These are phyloP conservation scores for Oryza glaberrima DNA, from an alignment of 176 grass and related monocot species.

Conservation along the genomic window DNA sequence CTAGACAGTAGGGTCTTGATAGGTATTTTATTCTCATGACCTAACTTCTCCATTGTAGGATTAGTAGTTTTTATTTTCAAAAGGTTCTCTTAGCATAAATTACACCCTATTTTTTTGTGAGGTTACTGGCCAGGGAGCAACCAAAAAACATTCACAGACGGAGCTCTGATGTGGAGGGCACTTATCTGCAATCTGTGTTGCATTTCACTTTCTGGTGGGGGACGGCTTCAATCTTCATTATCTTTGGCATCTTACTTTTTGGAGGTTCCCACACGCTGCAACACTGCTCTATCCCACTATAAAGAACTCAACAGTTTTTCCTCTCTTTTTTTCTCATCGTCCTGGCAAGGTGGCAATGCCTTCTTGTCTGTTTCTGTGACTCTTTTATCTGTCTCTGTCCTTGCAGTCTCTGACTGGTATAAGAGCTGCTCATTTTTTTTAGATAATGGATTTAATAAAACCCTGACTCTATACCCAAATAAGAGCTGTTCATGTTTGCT, in stretches of 20 bases:
- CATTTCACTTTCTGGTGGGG: conserved; percentile 36
- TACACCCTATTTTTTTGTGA: conserved; percentile 37
- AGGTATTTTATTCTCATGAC: conserved; percentile 39
- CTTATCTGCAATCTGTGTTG: conserved; percentile 39
- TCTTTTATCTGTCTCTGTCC: neutral
- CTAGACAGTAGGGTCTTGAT: conserved; percentile 32
- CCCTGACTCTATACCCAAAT: neutral
- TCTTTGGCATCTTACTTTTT: conserved; percentile 42
- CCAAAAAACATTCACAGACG: conserved; percentile 20
- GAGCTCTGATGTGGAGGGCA: conserved; percentile 48
- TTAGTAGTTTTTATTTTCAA: conserved; percentile 32
- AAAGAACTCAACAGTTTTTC: neutral
- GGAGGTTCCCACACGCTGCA: conserved; percentile 3
- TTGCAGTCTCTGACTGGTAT: conserved; percentile 5
- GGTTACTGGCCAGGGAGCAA: neutral
- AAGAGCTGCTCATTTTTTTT: conserved; percentile 19
- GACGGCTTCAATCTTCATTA: conserved; percentile 26
- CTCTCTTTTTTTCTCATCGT: neutral
- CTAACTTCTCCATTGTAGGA: conserved; percentile 62
- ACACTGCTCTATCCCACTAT: conserved; percentile 24
- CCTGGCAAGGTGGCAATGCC: neutral
- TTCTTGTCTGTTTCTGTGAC: neutral
- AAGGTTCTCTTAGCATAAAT: conserved; percentile 37
- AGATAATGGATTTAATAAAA: too few species aligned
- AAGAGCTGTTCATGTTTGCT: conserved; percentile 25